phyloP scores from a whole-genome alignment of 306 rosid genomes.

The Lithocarpus polystachyus region DNA sequence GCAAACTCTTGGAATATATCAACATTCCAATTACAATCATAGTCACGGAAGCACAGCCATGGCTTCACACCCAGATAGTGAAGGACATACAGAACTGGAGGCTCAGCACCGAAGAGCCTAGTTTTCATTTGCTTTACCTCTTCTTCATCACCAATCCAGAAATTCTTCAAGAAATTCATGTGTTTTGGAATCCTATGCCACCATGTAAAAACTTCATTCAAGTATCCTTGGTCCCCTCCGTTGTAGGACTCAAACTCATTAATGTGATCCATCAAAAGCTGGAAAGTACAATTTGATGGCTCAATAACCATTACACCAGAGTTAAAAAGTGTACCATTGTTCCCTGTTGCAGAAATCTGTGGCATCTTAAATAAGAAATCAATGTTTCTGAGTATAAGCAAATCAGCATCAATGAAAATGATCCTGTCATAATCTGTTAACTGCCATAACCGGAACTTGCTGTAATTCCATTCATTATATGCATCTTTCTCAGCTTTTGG shows the following conservation, averaged over 20 bases:
- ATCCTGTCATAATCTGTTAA: slow-evolving; percentile 90
- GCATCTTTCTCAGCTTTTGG: slow-evolving; percentile 97
- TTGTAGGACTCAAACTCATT: slow-evolving; percentile 85
- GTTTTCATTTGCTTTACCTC: slow-evolving; percentile 77
- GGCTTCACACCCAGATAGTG: slow-evolving; percentile 89
- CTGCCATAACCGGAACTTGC: slow-evolving; percentile 96
- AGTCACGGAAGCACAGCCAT: slow-evolving; percentile 87
- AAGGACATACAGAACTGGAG: slow-evolving; percentile 78
- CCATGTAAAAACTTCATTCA: slow-evolving; percentile 91
- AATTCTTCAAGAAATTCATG: slow-evolving; percentile 94
- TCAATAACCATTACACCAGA: slow-evolving; percentile 97
- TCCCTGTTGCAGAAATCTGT: slow-evolving; percentile 89
- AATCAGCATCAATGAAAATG: slow-evolving; percentile 90
- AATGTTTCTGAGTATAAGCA: slow-evolving; percentile 74
- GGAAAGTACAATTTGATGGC: slow-evolving; percentile 93
- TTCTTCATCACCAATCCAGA: slow-evolving; percentile 88
- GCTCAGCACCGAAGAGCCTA: slow-evolving; percentile 69
- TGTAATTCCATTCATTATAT: slow-evolving; percentile 96
- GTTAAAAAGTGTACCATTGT: slow-evolving; percentile 86
- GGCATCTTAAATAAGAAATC: slow-evolving; percentile 88
- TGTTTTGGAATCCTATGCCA: slow-evolving; percentile 97
- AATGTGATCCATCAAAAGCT: slow-evolving; percentile 77
- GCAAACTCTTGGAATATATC: slow-evolving; percentile 86
- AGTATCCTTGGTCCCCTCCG: slow-evolving; percentile 94
- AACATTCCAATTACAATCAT: slow-evolving; percentile 87